These are phyloP conservation scores for Aspergillus vadensis DNA, from an alignment of 2,329 filamentous ascomycete species.

Conservation along the genomic window DNA sequence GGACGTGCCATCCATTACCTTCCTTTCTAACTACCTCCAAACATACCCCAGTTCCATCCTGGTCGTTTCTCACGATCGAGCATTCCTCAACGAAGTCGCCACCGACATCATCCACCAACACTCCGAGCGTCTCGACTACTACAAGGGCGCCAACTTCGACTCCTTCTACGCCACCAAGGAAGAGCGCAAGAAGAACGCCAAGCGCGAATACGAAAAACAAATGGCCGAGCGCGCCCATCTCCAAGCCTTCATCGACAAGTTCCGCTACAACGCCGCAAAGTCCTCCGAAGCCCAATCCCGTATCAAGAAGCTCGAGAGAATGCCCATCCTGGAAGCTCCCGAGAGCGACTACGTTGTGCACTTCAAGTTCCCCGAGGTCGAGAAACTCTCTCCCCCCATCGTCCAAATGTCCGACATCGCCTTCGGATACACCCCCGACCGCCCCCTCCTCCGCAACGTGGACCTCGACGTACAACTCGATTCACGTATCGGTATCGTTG, in stretches of 20 bases:
- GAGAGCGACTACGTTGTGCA: slow-evolving; percentile 95
- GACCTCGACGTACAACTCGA: slow-evolving; percentile 97
- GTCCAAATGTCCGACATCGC: slow-evolving; percentile 93
- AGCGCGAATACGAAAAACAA: slow-evolving; percentile 97
- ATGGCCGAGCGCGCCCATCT: slow-evolving; percentile 92
- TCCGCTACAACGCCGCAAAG: slow-evolving; percentile 98
- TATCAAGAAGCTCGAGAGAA: slow-evolving; percentile 98
- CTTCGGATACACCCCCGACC: slow-evolving; percentile 84
- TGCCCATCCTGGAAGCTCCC: slow-evolving; percentile 87
- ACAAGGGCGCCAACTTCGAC: slow-evolving; percentile 90
- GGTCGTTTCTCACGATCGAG: slow-evolving; percentile 97
- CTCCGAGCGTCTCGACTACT: slow-evolving; percentile 96
- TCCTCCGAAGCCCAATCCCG: slow-evolving; percentile 97
- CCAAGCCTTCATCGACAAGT: slow-evolving; percentile 99
- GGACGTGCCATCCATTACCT: slow-evolving; percentile 99
- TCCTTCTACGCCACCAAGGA: slow-evolving; percentile 83
- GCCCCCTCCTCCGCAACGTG: slow-evolving; percentile 77
- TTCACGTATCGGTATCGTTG: slow-evolving; percentile 98
- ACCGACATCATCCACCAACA: slow-evolving; percentile 99
- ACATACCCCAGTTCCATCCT: slow-evolving; percentile 90
- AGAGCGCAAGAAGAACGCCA: slow-evolving; percentile 92
- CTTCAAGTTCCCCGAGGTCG: slow-evolving; percentile 96
- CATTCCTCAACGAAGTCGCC: slow-evolving; percentile 96
- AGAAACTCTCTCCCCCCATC: slow-evolving; percentile 95
- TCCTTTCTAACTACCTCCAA: slow-evolving; percentile 94